Conservation (phyloP, 108 stramenopile genomes). For the Skeletonema costatum region DNA sequence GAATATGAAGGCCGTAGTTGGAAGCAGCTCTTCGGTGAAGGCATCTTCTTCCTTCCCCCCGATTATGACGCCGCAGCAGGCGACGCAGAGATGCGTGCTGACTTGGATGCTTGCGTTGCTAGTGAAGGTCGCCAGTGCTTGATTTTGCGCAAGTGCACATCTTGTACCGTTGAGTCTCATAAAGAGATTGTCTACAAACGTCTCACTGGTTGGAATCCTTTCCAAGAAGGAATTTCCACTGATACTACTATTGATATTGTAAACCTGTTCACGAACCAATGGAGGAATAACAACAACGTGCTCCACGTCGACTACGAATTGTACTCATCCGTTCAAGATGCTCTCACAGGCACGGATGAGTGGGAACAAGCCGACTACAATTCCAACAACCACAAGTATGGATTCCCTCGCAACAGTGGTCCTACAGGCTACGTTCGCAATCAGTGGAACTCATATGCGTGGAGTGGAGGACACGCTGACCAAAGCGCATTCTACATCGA, state of each 20-base stretch:
- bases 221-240: constrained; percentile 5
- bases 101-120: background rate
- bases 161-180: constrained; percentile 23
- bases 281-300: constrained; percentile 22
- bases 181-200: constrained; percentile 50
- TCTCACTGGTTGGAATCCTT: background rate
- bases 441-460: constrained; percentile 32
- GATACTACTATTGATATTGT: constrained; percentile 27
- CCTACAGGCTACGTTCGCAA: background rate
- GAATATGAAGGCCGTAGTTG: background rate
- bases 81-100: constrained; percentile 26
- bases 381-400: background rate
- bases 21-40: constrained; percentile 28
- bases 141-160: constrained; percentile 26
- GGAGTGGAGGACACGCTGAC: constrained; percentile 5
- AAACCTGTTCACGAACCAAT: constrained; percentile 41
- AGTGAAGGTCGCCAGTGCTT: constrained; percentile 23
- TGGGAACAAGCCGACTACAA: constrained; percentile 46
- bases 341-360: constrained; percentile 10
- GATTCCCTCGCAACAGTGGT: constrained; percentile 45
- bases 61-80: background rate
- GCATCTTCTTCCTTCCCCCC: constrained; percentile 27
- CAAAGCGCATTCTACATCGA: constrained; percentile 36
- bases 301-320: constrained; percentile 37
- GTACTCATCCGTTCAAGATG: constrained; percentile 47